Percentiles rank a stretch among this genome's conserved stretches.
Conservation (phyloP, 2,329 filamentous ascomycete genomes). For the Fusarium redolens region DNA sequence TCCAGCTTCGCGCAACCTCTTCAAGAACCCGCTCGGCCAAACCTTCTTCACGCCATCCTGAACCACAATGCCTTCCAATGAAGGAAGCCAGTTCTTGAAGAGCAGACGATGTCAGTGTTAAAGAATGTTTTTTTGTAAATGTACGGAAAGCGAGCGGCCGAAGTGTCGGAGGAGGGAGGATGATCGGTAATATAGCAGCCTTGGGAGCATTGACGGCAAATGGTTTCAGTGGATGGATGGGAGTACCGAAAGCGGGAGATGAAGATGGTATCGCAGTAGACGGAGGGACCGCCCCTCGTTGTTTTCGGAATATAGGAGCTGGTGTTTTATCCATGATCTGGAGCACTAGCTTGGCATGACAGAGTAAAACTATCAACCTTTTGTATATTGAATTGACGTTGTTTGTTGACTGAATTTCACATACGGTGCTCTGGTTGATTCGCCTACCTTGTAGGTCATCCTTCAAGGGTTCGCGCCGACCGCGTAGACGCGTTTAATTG, state of each 20-base stretch:
- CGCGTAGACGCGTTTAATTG: slow-evolving; percentile 57
- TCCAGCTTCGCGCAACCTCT: slow-evolving; percentile 92
- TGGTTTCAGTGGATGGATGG: slow-evolving; percentile 79
- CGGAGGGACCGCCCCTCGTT: slow-evolving; percentile 48
- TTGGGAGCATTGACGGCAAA: slow-evolving; percentile 65
- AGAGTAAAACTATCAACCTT: neutral
- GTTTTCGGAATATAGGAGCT: slow-evolving; percentile 52
- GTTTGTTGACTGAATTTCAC: slow-evolving; percentile 16
- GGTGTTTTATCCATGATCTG: slow-evolving; percentile 54
- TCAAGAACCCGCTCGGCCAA: slow-evolving; percentile 92
- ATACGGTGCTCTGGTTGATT: slow-evolving; percentile 16
- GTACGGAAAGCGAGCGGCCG: slow-evolving; percentile 93
- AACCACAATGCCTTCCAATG: slow-evolving; percentile 92
- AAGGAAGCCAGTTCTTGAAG: slow-evolving; percentile 87
- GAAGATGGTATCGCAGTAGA: slow-evolving; percentile 82
- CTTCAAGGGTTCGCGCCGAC: slow-evolving; percentile 24
- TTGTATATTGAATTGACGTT: neutral
- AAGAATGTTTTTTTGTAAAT: slow-evolving; percentile 96
- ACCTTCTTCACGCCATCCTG: slow-evolving; percentile 95
- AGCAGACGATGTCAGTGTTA: slow-evolving; percentile 89
- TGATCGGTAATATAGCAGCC: slow-evolving; percentile 83
- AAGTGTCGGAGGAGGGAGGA: slow-evolving; percentile 87
- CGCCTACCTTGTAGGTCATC: neutral
- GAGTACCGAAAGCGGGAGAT: slow-evolving; percentile 90
- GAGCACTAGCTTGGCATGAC: slow-evolving; percentile 33